A percentile compares a stretch with the other conserved stretches of the same genome.
Conservation (phyloP, 352 stramenopile genomes). For the Pilasporangium apinafurcum region DNA sequence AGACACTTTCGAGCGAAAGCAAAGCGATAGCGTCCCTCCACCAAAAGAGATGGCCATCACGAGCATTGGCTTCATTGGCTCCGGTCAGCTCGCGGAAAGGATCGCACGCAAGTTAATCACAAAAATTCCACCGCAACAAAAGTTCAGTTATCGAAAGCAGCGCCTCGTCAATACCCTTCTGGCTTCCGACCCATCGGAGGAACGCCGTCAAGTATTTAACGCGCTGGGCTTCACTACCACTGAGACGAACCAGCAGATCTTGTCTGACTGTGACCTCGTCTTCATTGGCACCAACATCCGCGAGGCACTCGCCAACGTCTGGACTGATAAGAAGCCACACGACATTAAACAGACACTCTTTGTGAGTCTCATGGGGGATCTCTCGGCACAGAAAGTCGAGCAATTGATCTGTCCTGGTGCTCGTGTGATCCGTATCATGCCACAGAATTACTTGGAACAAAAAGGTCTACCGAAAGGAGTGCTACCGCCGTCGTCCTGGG, state of each 20-base stretch:
- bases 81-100: constrained; percentile 50
- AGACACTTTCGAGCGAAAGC: neutral
- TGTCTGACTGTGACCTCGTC: constrained; percentile 66
- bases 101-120: constrained; percentile 57
- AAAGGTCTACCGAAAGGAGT: constrained; percentile 46
- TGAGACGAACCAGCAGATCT: constrained; percentile 40
- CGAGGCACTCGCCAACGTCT: constrained; percentile 26
- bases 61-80: constrained; percentile 71
- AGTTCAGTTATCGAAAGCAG: constrained; percentile 74
- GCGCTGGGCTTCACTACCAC: constrained; percentile 62
- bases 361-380: constrained; percentile 66
- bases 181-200: constrained; percentile 50
- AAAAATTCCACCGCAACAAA: constrained; percentile 48
- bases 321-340: constrained; percentile 7
- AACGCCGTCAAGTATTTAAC: constrained; percentile 52
- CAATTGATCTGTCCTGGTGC: constrained; percentile 46
- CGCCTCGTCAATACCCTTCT: constrained; percentile 61
- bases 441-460: constrained; percentile 44
- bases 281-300: constrained; percentile 55
- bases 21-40: neutral
- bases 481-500: constrained; percentile 41
- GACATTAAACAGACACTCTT: constrained; percentile 45
- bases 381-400: constrained; percentile 46
- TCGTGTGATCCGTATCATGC: constrained; percentile 75
- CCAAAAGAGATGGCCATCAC: constrained; percentile 18